A percentile compares a stretch with the other conserved stretches of the same genome.
phyloP scores from a whole-genome alignment of 2,329 filamentous ascomycete genomes.

The Epichloe gansuensis region DNA sequence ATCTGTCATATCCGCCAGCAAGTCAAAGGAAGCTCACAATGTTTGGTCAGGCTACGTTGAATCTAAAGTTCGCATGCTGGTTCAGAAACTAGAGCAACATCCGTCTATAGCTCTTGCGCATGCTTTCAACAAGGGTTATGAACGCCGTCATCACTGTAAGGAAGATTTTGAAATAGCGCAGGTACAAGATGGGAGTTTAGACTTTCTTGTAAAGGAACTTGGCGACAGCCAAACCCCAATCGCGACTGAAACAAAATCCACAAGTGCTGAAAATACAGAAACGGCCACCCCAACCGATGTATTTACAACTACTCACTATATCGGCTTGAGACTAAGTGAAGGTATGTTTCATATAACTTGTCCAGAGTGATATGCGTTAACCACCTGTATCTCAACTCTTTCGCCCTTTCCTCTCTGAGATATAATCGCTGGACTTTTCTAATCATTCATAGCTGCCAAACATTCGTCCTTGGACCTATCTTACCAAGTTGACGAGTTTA shows the following conservation, averaged over 20 bases:
- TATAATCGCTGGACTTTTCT: not conserved
- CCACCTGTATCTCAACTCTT: not conserved
- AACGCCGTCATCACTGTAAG: conserved; percentile 63
- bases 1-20: conserved; percentile 72
- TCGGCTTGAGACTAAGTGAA: conserved; percentile 69
- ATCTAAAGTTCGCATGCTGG: conserved; percentile 80
- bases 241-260: conserved; percentile 14
- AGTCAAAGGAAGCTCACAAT: conserved; percentile 71
- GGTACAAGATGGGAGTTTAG: conserved; percentile 41
- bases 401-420: not conserved
- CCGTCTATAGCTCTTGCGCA: conserved; percentile 71
- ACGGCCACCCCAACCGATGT: conserved; percentile 31
- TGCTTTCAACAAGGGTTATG: conserved; percentile 86
- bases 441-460: conserved; percentile 42
- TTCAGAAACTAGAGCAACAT: conserved; percentile 71
- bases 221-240: conserved; percentile 13
- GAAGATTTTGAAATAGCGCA: conserved; percentile 38
- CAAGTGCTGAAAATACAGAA: conserved; percentile 32
- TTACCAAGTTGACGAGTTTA: conserved; percentile 76
- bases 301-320: conserved; percentile 88
- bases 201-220: conserved; percentile 30
- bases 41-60: conserved; percentile 88
- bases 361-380: not conserved
- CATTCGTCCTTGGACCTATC: conserved; percentile 55
- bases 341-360: conserved; percentile 37